Evolutionary conservation across 2,329 filamentous ascomycete genomes (phyloP), one percentile per base, ranked within the genome.

Genomic region (Aspergillus sp.): DNA sequence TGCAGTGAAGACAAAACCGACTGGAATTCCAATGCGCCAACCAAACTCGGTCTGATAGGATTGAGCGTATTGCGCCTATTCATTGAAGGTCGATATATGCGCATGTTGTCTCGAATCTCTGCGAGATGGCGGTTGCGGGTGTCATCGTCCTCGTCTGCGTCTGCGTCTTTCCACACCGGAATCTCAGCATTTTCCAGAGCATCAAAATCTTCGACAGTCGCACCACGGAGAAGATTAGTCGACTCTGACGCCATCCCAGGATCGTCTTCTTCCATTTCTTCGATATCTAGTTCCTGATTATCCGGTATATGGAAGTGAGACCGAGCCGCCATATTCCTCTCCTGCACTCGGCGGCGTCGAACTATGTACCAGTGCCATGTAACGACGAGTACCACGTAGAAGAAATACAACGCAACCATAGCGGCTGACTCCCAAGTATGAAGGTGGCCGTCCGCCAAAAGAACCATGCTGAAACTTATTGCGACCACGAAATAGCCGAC

Each of bases 101-200:
- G 89, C 95, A 99, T 99, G 72, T 91, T 96, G 72, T 88, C 95
- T 39, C 89, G 88, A 70, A 99, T 85, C 73, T 98, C 93, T 18
- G 91, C 91, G 58, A 88, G 76, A 76, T 84, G 85, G 44, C 82
- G 77, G 64, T 86, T 83, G 50, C 83, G 76, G 13, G 74, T 72
- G 59, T 88, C 81, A 18, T 82, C 78, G 36, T 82, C 80, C 22
- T 83, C 80, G 7, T 85, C 82, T 9, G 83, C 80, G 7, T 85
- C 82, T 9, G 83, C 81, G 11, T 85, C 83, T 55, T 73, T 77
- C 73, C 77, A 78, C 11, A 63, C 59, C 6, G 75, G 76, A 6
- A 69, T 71, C 41, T 67, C 75, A 1, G 84, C 85, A 62, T 79
- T 76, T 65, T 88, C 85, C 49, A 89, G 68, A 5, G 80, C 78